Base-by-base conservation (phyloP, 192 early-diverging fungal species). In the Geranomyces michiganensis region DNA sequence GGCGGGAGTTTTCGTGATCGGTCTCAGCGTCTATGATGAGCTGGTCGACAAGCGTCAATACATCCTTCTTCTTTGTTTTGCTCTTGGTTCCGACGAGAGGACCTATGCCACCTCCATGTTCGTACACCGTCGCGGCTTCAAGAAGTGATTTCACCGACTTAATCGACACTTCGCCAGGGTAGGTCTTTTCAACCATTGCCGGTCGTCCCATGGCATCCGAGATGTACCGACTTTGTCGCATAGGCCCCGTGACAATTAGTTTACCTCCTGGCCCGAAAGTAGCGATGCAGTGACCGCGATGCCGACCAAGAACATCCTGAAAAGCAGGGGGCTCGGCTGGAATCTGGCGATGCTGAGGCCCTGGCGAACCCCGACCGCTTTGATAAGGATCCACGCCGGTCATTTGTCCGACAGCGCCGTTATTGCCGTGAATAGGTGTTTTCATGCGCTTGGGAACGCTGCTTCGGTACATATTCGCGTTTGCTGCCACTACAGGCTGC, bases 51-150 rank as follows among this genome's bases (percentile, higher is more conserved):
- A 79, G 15, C 47, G 62, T 76, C 22, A 77, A 26, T 6, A 84
- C 75, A 48, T 84, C 82, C 73, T 84, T 84, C 75, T 81, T 81
- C 71, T 81, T 81, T 15, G 67, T 24, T 49, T 77, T 76, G 10
- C 22, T 58, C 56, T 67, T 74, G 14, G 48, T 32, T 24, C 74
- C 76, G 22, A 83, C 30, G 4, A 83, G 30, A 10, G 82, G 82
- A 12, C 69, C 72, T 0, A 67, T n/a, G 22, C 30, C 15, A 26
- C 29, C 46, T 12, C 15, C 17, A n/a, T 10, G 14, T 10, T 8
- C 59, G 17, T 62, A 0, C 17, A 63, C 0, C 47, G 59, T 43
- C 13, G 33, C 66, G 12, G 47, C 21, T 1, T 60, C 22, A 13
- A 68, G 17, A 9, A 67, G 15, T 24, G 59, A n/a, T 4, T n/a